Conservation (phyloP, 805 yeast species). For the Lachancea sp. region DNA sequence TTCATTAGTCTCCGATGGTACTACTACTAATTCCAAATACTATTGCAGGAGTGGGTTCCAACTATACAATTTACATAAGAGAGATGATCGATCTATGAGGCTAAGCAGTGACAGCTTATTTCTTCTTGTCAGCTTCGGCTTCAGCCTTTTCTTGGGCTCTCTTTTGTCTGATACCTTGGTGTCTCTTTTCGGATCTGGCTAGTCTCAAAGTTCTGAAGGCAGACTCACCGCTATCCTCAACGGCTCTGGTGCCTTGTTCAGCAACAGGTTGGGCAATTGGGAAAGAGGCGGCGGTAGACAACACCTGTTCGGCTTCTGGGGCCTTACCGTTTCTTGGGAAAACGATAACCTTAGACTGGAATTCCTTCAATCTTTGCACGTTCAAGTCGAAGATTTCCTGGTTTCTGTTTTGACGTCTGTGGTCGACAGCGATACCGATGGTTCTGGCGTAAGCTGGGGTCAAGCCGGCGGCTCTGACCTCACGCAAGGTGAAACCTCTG, state of each 20-base stretch:
- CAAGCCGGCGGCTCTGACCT: constrained; percentile 95
- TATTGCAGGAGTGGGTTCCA: constrained; percentile 25
- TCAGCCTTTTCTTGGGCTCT: constrained; percentile 95
- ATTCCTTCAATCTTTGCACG: constrained; percentile 94
- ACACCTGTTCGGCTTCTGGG: constrained; percentile 72
- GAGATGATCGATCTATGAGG: constrained; percentile 12
- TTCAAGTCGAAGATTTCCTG: constrained; percentile 91
- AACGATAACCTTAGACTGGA: constrained; percentile 90
- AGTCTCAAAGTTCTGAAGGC: constrained; percentile 94
- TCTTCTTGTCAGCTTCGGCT: constrained; percentile 99
- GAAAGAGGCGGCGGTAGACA: constrained; percentile 72
- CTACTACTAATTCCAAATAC: background rate
- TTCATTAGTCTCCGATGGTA: too few relatives aligned
- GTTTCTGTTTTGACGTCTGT: constrained; percentile 98
- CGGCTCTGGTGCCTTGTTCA: constrained; percentile 84
- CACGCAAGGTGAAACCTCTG: constrained; percentile 97
- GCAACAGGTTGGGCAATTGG: constrained; percentile 78
- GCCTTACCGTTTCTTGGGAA: constrained; percentile 89
- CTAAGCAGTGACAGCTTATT: constrained; percentile 43
- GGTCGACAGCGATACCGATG: constrained; percentile 97
- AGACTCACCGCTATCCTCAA: constrained; percentile 62
- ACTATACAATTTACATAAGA: constrained; percentile 30
- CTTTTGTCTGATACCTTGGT: constrained; percentile 95
- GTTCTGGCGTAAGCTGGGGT: constrained; percentile 95
- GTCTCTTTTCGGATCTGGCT: constrained; percentile 92